Evolutionary conservation across 768 basidiomycete species (phyloP).

Genomic region (Trametes gibbosa): DNA sequence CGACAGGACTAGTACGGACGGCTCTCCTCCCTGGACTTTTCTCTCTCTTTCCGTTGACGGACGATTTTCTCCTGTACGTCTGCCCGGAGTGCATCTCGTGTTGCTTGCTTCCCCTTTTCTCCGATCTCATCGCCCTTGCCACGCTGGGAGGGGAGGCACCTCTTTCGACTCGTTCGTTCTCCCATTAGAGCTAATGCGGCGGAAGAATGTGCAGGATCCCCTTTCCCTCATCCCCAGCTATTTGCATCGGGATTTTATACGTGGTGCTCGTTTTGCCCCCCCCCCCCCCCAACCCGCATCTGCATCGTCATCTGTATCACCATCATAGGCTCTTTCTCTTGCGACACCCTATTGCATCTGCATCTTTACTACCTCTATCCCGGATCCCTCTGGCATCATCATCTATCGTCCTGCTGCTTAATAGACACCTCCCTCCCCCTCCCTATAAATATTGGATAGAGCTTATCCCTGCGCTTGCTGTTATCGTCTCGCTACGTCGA

Average conservation of each 20-base stretch:
- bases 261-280: neutral
- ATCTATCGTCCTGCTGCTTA: neutral
- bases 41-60: neutral
- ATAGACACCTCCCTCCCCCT: neutral
- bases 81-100: neutral
- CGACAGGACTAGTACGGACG: neutral
- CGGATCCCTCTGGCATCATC: neutral
- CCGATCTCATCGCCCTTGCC: neutral
- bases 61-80: neutral
- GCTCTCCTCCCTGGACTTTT: constrained; percentile 2
- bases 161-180: neutral
- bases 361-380: neutral
- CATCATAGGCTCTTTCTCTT: constrained; percentile 5
- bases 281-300: no score
- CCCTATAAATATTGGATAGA: neutral
- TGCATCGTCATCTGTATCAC: constrained; percentile 5
- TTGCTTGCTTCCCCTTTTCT: neutral
- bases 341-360: constrained; percentile 8
- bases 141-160: neutral
- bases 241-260: no score
- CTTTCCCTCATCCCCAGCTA: no score
- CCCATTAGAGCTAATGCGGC: neutral
- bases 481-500: neutral
- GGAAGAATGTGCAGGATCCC: neutral
- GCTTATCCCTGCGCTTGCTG: constrained; percentile 8